These are phyloP conservation scores for Oemleria cerasiformis DNA, from an alignment of 306 rosid genomes.

Conservation along the genomic window DNA sequence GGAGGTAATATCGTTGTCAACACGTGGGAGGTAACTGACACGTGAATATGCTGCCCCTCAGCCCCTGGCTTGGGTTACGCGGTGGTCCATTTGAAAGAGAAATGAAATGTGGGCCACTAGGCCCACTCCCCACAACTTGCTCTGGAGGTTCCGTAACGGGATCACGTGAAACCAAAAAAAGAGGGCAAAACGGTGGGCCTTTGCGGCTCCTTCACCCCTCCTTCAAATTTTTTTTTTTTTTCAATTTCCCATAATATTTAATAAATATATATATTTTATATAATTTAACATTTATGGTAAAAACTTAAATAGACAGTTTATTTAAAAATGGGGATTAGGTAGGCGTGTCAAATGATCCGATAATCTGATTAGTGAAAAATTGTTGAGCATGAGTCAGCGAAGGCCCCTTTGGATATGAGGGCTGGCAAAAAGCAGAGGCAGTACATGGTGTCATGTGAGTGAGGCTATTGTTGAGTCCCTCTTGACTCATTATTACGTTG, in stretches of 20 bases:
- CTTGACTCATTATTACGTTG: background rate
- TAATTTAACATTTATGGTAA: too few species aligned
- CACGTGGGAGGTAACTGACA: slow-evolving; percentile 38
- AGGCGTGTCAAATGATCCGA: too few species aligned
- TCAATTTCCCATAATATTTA: background rate
- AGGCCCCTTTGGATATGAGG: too few species aligned
- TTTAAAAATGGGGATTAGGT: too few species aligned
- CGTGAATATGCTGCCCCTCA: slow-evolving; percentile 23
- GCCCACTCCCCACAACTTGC: slow-evolving; percentile 21
- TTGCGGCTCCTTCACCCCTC: background rate
- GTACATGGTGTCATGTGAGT: background rate
- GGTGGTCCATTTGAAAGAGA: slow-evolving; percentile 23
- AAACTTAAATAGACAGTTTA: too few species aligned
- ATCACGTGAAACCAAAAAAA: slow-evolving; percentile 31
- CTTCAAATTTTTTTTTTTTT: background rate
- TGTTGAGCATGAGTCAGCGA: background rate
- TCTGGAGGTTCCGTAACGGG: slow-evolving; percentile 13
- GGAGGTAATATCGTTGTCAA: slow-evolving; percentile 23
- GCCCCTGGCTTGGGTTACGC: background rate
- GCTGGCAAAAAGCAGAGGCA: background rate
- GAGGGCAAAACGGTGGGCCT: background rate
- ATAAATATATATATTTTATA: background rate
- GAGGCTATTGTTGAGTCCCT: background rate
- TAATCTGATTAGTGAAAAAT: too few species aligned
- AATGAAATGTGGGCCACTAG: slow-evolving; percentile 26